These are phyloP conservation scores for Cardiospermum halicacabum DNA, from an alignment of 345 rosid genomes.

Conservation along the genomic window DNA sequence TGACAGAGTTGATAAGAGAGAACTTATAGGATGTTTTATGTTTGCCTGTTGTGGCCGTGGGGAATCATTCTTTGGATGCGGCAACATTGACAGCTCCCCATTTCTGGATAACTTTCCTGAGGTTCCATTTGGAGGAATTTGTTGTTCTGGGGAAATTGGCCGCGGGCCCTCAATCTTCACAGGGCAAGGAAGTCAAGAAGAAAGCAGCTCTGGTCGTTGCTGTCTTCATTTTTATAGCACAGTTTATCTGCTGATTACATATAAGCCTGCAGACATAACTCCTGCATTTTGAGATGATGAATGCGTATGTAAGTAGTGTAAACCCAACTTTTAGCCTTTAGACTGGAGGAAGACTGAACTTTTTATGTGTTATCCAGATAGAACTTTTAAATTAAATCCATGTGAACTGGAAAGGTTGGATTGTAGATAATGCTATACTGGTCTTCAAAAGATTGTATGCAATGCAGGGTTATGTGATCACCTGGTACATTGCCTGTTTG, in stretches of 20 bases:
- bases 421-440: too few relatives aligned
- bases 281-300: too few relatives aligned
- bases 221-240: slow-evolving; percentile 61
- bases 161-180: slow-evolving; percentile 29
- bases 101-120: slow-evolving; percentile 61
- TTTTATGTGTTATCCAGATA: too few relatives aligned
- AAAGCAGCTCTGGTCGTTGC: slow-evolving; percentile 13
- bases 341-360: too few relatives aligned
- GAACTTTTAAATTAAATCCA: too few relatives aligned
- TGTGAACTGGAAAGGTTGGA: too few relatives aligned
- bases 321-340: too few relatives aligned
- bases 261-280: slow-evolving; percentile 16
- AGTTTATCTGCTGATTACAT: slow-evolving; percentile 51
- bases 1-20: slow-evolving; percentile 15
- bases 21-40: slow-evolving; percentile 68
- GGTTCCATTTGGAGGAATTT: slow-evolving; percentile 56
- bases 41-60: slow-evolving; percentile 56
- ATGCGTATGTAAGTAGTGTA: too few relatives aligned
- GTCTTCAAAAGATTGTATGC: too few relatives aligned
- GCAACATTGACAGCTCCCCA: slow-evolving; percentile 51
- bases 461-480: too few relatives aligned
- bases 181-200: slow-evolving; percentile 22
- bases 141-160: slow-evolving; percentile 65
- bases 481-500: too few relatives aligned
- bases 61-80: slow-evolving; percentile 36